Evolutionary conservation across 2,329 filamentous ascomycete species (phyloP), one percentile per base, ranked within the genome.

Genomic region (Cladorrhinum sp.): DNA sequence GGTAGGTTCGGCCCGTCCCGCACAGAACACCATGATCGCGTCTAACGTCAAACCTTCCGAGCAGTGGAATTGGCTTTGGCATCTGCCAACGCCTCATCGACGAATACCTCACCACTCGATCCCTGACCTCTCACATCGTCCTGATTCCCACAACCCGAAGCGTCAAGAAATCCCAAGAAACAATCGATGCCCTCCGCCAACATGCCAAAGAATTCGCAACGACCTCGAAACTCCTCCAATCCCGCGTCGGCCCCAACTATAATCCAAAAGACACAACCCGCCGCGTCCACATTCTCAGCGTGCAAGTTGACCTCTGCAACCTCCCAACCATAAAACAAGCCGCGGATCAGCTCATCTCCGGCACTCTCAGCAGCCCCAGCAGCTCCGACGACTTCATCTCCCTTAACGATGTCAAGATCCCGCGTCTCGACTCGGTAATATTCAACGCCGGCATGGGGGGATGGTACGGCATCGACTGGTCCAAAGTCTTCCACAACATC

Each of bases 401-500:
- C 36, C 70, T 80, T 39, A 71, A 70, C 20, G 73, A 78, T 42
- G 76, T 85, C 20, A 75, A 75, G 20, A 79, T 92, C 46, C 87
- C 90, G 1, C 86, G 88, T 65, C 79, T 99, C 28, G 92, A 98
- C 74, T 83, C 83, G 1, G 80, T 95, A 21, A 80, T 98, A 39
- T 88, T 91, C 72, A 97, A 97, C 74, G 94, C 94, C 16, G 95
- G 93, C 0, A 88, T 94, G 42, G 92, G 92, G 21, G 92, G 91
- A 1, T 96, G 92, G 90, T 84, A 80, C 0, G 91, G 90, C n/a
- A 73, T 96, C 61, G 77, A 91, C 73, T 97, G 87, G 85, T 74
- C 78, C 1, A 68, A 70, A 58, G 85, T 90, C 1, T 73, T 86
- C 28, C 77, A 73, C 68, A 74, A 77, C 59, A 69, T 86, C 46